These are phyloP conservation scores for Pseudonitzschia pungens DNA, from an alignment of 108 stramenopile genomes.

Conservation along the genomic window DNA sequence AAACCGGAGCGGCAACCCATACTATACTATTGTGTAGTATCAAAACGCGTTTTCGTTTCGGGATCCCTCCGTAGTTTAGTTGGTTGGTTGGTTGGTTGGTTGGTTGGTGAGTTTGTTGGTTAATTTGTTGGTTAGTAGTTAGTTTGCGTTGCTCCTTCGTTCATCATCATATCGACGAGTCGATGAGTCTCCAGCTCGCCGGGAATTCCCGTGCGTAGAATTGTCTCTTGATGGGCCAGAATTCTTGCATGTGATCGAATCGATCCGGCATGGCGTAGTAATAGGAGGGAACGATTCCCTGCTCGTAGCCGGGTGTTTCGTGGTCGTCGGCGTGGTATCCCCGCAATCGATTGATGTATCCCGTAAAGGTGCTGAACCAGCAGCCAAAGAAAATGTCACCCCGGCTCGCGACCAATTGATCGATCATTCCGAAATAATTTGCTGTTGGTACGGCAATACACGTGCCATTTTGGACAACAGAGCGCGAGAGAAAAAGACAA, in stretches of 20 bases:
- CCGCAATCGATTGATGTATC: conserved; percentile 80
- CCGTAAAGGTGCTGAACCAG: conserved; percentile 77
- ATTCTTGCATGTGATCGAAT: conserved; percentile 40
- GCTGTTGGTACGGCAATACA: too few relatives aligned
- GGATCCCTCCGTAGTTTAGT: too few relatives aligned
- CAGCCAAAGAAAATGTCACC: conserved; percentile 77
- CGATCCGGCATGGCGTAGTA: conserved; percentile 44
- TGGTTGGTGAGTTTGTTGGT: too few relatives aligned
- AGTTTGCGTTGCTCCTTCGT: too few relatives aligned
- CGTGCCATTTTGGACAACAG: too few relatives aligned
- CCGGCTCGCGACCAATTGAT: conserved; percentile 73
- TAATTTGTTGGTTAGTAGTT: too few relatives aligned
- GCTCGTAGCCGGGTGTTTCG: conserved; percentile 52
- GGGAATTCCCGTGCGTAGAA: conserved; percentile 56
- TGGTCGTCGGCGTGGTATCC: conserved; percentile 66
- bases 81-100: too few relatives aligned
- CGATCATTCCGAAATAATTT: conserved; percentile 81
- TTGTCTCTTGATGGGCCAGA: conserved; percentile 34
- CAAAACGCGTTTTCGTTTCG: too few relatives aligned
- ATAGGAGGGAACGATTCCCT: conserved; percentile 54
- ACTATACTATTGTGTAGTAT: too few relatives aligned
- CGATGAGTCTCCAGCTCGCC: conserved; percentile 78
- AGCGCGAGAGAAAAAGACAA: neutral
- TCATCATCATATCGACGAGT: conserved; percentile 32
- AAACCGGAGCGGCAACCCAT: too few relatives aligned